phyloP scores from a whole-genome alignment of 208 protist genomes.

The Trypanosomatidae sp. region DNA sequence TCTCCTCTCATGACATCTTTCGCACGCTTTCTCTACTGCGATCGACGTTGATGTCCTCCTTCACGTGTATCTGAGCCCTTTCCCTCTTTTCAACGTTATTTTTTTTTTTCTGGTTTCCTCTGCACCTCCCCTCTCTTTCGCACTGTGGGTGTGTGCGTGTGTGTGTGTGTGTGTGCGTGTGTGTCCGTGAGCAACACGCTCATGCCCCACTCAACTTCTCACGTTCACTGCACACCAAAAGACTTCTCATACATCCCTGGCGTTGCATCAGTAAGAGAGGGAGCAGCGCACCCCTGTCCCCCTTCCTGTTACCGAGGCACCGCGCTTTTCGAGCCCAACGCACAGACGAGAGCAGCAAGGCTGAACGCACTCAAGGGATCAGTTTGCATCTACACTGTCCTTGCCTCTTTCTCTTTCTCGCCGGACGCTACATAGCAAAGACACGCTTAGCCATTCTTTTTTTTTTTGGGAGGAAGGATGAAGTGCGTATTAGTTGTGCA shows the following conservation, averaged over 20 bases:
- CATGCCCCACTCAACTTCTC: neutral
- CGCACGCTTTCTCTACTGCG: neutral
- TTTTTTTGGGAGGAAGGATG: slow-evolving; percentile 1
- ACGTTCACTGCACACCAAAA: neutral
- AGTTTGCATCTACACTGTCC: no score
- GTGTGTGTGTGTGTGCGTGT: no score
- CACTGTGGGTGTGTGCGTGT: neutral
- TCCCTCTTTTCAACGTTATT: neutral
- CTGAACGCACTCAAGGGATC: neutral
- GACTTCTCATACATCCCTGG: neutral
- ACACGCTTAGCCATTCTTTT: neutral
- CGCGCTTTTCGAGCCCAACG: neutral
- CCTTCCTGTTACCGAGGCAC: neutral
- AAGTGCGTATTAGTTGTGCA: slow-evolving; percentile 61
- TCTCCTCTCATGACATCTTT: slow-evolving; percentile 1
- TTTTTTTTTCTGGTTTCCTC: neutral
- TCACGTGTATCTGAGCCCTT: neutral
- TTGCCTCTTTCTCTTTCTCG: neutral
- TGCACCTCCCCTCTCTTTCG: neutral
- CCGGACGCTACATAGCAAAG: neutral
- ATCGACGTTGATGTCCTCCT: neutral
- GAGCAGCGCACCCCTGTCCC: neutral
- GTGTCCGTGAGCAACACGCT: neutral
- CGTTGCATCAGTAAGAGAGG: neutral
- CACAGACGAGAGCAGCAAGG: neutral